Conservation (phyloP, 2,329 filamentous ascomycete genomes). For the Boeremia lycopersici region DNA sequence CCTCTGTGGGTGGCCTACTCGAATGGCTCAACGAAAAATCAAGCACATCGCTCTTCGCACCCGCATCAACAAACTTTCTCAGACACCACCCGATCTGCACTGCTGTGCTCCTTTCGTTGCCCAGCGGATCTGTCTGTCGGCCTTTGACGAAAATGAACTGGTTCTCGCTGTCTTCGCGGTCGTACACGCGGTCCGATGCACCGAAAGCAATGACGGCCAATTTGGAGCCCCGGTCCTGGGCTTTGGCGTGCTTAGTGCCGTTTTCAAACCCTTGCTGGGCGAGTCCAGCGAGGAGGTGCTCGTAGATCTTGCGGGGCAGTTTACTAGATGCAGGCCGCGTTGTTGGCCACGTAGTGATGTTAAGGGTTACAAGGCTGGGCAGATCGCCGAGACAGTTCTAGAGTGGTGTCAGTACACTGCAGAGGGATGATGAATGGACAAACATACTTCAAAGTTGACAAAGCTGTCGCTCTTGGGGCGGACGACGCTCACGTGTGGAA, state of each 20-base stretch:
- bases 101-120: slow-evolving; percentile 48
- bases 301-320: slow-evolving; percentile 53
- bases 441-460: slow-evolving; percentile 48
- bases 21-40: slow-evolving; percentile 51
- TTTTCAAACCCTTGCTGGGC: slow-evolving; percentile 48
- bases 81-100: slow-evolving; percentile 54
- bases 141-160: slow-evolving; percentile 56
- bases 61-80: slow-evolving; percentile 53
- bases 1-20: slow-evolving; percentile 47
- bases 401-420: neutral
- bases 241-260: slow-evolving; percentile 33
- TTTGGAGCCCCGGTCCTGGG: slow-evolving; percentile 39
- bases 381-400: slow-evolving; percentile 48
- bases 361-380: slow-evolving; percentile 51
- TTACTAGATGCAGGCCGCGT: slow-evolving; percentile 49
- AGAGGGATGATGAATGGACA: neutral
- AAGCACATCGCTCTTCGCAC: slow-evolving; percentile 52
- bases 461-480: slow-evolving; percentile 51
- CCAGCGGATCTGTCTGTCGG: slow-evolving; percentile 50
- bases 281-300: slow-evolving; percentile 51
- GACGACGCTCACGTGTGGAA: slow-evolving; percentile 54
- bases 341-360: slow-evolving; percentile 57
- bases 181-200: slow-evolving; percentile 54
- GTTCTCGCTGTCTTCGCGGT: slow-evolving; percentile 54
- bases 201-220: slow-evolving; percentile 56